These are phyloP conservation scores for Sporothrix protearum DNA, from an alignment of 2,329 filamentous ascomycete genomes.

Conservation along the genomic window DNA sequence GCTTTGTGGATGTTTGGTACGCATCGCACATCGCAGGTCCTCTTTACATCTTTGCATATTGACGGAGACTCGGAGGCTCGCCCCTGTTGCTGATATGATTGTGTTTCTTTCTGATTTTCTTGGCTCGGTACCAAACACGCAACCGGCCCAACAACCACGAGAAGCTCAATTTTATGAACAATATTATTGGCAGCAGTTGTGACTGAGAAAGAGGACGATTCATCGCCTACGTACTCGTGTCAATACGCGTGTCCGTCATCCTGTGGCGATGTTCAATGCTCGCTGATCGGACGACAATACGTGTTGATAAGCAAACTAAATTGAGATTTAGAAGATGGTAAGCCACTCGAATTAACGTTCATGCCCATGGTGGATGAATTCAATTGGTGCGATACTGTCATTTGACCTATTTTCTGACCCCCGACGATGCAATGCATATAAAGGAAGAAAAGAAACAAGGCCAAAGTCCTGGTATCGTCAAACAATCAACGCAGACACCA, in stretches of 20 bases:
- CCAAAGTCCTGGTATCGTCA: too few species aligned
- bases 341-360: neutral
- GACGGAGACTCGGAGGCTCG: neutral
- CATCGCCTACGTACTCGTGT: too few species aligned
- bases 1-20: neutral
- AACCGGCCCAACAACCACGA: neutral
- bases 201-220: too few species aligned
- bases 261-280: constrained; percentile 11
- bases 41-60: neutral
- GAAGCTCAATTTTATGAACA: too few species aligned
- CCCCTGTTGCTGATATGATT: neutral
- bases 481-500: too few species aligned
- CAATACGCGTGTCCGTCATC: neutral
- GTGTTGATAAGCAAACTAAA: neutral
- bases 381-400: neutral
- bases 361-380: neutral
- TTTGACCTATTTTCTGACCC: neutral
- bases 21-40: neutral
- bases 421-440: neutral
- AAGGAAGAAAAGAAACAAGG: neutral
- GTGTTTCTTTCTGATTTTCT: neutral
- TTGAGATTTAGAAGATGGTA: neutral
- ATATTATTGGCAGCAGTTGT: too few species aligned
- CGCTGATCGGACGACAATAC: neutral
- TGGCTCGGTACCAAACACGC: constrained; percentile 2